A percentile compares a stretch with the other conserved stretches of the same genome.
Conservation (phyloP, 352 stramenopile genomes). For the Globisporangium alternatum region DNA sequence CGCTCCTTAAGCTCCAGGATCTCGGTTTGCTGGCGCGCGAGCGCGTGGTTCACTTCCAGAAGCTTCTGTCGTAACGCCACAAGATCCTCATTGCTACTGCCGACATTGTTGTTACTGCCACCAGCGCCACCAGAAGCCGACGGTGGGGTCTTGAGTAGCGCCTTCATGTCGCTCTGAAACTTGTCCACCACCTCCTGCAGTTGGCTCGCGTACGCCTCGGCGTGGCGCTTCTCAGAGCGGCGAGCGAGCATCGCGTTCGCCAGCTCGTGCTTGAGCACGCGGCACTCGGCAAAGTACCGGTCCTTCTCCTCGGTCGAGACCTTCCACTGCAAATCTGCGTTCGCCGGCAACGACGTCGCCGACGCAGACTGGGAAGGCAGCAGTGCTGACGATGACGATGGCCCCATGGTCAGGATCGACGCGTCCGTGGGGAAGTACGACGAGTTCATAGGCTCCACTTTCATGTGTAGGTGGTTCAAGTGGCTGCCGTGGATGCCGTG, state of each 20-base stretch:
- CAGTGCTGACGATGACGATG: constrained; percentile 24
- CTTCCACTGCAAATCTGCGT: constrained; percentile 32
- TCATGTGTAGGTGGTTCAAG: constrained; percentile 43
- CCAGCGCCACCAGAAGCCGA: constrained; percentile 10
- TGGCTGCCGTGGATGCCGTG: constrained; percentile 12
- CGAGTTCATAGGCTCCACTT: constrained; percentile 60
- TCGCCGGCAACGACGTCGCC: constrained; percentile 21
- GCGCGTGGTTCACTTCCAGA: constrained; percentile 57
- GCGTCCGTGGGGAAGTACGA: constrained; percentile 68
- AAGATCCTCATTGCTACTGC: constrained; percentile 42
- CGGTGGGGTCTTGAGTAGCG: constrained; percentile 30
- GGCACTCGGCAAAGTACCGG: constrained; percentile 64
- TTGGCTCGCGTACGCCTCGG: constrained; percentile 34
- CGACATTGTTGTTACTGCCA: constrained; percentile 2
- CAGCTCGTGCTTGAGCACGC: constrained; percentile 63
- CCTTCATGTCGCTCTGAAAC: constrained; percentile 55
- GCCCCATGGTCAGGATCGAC: constrained; percentile 56
- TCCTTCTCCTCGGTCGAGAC: constrained; percentile 61
- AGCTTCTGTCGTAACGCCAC: constrained; percentile 57
- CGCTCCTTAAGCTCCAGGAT: constrained; percentile 64
- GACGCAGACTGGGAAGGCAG: constrained; percentile 3
- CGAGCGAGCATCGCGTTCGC: constrained; percentile 45
- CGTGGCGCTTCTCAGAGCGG: constrained; percentile 39
- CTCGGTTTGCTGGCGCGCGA: constrained; percentile 60
- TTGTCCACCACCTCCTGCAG: constrained; percentile 55